A percentile compares a stretch with the other conserved stretches of the same genome.
phyloP scores from a whole-genome alignment of 2,329 filamentous ascomycete species.

The Pseudogymnoascus sp. region DNA sequence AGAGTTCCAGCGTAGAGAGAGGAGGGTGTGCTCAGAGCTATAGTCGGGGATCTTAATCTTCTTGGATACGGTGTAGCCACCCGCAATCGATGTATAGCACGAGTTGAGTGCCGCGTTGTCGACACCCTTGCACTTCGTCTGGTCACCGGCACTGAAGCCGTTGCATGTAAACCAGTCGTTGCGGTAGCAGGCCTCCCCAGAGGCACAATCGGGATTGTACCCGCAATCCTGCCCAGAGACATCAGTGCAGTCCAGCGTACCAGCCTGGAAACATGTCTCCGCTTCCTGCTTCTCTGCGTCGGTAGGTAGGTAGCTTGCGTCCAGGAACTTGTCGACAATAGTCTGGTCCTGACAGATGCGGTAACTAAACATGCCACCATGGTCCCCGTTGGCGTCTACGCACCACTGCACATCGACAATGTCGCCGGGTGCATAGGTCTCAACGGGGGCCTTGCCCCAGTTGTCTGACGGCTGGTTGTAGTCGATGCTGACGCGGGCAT shows the following conservation, averaged over 20 bases:
- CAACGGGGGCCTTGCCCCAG: conserved; percentile 39
- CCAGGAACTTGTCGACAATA: conserved; percentile 44
- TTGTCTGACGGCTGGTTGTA: conserved; percentile 38
- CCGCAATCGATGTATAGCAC: conserved; percentile 45
- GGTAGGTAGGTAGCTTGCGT: conserved; percentile 41
- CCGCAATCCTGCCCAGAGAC: conserved; percentile 43
- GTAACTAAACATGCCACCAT: conserved; percentile 50
- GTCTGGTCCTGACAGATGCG: conserved; percentile 46
- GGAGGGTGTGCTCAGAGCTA: conserved; percentile 41
- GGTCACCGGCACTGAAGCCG: conserved; percentile 30
- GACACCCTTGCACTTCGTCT: conserved; percentile 33
- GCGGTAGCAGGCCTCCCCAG: conserved; percentile 38
- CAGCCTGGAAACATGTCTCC: conserved; percentile 45
- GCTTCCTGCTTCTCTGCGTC: conserved; percentile 45
- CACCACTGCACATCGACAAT: conserved; percentile 47
- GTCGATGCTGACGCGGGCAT: conserved; percentile 44
- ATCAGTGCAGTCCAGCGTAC: conserved; percentile 42
- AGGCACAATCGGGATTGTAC: conserved; percentile 41
- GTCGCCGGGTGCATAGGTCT: conserved; percentile 39
- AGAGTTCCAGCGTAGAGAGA: conserved; percentile 48
- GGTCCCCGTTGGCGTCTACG: conserved; percentile 49
- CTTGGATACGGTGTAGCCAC: conserved; percentile 47
- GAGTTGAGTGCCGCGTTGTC: conserved; percentile 38
- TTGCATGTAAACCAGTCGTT: conserved; percentile 52
- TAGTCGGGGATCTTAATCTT: conserved; percentile 30